Evolutionary conservation across 805 yeast genomes (phyloP).

Genomic region (Kockiozyma suomiensis): DNA sequence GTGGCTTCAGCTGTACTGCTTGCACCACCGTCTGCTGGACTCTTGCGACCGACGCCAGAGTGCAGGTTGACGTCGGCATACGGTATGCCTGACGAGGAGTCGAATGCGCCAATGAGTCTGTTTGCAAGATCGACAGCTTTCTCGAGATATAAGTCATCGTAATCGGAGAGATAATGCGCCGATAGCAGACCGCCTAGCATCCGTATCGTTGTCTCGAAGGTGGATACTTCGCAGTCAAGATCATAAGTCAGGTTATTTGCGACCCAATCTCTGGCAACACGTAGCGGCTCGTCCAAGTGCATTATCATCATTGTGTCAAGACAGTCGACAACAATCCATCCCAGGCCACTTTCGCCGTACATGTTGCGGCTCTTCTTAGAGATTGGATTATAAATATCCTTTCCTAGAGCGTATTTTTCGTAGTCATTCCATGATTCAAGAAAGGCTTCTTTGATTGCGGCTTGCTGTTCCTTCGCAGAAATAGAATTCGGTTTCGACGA

Average conservation of each 20-base stretch:
- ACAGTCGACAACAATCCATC: slow-evolving; percentile 91
- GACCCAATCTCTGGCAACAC: slow-evolving; percentile 74
- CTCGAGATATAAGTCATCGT: slow-evolving; percentile 69
- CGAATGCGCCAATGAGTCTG: slow-evolving; percentile 69
- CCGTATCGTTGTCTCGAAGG: slow-evolving; percentile 92
- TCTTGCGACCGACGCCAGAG: slow-evolving; percentile 60
- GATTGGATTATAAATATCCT: slow-evolving; percentile 75
- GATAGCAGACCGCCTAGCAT: slow-evolving; percentile 93
- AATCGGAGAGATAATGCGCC: slow-evolving; percentile 66
- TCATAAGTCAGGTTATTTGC: slow-evolving; percentile 66
- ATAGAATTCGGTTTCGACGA: background rate
- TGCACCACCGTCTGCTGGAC: slow-evolving; percentile 65
- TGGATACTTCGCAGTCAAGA: slow-evolving; percentile 73
- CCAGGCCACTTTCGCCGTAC: slow-evolving; percentile 73
- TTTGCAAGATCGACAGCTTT: slow-evolving; percentile 81
- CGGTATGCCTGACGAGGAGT: slow-evolving; percentile 69
- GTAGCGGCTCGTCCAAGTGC: slow-evolving; percentile 64
- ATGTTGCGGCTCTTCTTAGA: slow-evolving; percentile 64
- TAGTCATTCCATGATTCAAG: slow-evolving; percentile 78
- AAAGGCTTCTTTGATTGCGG: slow-evolving; percentile 67
- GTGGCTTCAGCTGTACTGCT: slow-evolving; percentile 89
- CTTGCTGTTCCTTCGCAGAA: slow-evolving; percentile 40
- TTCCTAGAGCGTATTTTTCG: slow-evolving; percentile 78
- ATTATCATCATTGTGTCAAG: slow-evolving; percentile 80
- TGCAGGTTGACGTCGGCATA: slow-evolving; percentile 74